A percentile compares a stretch with the other conserved stretches of the same genome.
These are phyloP conservation scores for Nigrograna mackinnonii DNA, from an alignment of 2,329 filamentous ascomycete genomes.

Conservation along the genomic window DNA sequence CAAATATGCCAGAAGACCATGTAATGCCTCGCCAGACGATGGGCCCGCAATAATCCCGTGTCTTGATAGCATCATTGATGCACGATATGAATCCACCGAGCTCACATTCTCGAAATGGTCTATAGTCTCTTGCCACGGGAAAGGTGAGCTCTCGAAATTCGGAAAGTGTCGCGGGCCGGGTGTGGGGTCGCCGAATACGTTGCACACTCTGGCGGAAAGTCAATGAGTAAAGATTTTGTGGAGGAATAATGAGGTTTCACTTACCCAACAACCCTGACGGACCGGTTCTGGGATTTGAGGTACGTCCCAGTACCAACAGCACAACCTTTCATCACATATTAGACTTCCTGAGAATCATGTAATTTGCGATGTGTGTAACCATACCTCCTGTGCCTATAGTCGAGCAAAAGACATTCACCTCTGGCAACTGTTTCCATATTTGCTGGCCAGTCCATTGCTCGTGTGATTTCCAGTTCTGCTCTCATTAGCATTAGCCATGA, in stretches of 20 bases:
- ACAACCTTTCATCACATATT: constrained; percentile 7
- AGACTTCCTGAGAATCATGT: not conserved
- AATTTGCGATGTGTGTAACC: not conserved
- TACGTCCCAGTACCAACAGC: constrained; percentile 12
- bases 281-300: constrained; percentile 11
- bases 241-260: constrained; percentile 8
- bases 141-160: constrained; percentile 56
- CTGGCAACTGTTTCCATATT: constrained; percentile 59
- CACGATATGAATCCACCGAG: constrained; percentile 56
- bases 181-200: constrained; percentile 59
- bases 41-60: constrained; percentile 64
- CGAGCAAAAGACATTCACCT: constrained; percentile 60
- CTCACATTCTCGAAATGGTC: constrained; percentile 62
- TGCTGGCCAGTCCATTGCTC: constrained; percentile 64
- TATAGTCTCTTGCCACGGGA: constrained; percentile 61
- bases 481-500: constrained; percentile 4
- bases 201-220: constrained; percentile 53
- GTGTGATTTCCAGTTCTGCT: constrained; percentile 59
- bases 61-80: constrained; percentile 59
- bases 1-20: constrained; percentile 54
- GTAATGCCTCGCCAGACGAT: constrained; percentile 63
- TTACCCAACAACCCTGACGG: constrained; percentile 20
- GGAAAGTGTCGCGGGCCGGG: constrained; percentile 60
- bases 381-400: constrained; percentile 61
- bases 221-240: not conserved